Base-by-base conservation (phyloP, 2,329 filamentous ascomycete species). In the Coleophoma eucalyptorum region DNA sequence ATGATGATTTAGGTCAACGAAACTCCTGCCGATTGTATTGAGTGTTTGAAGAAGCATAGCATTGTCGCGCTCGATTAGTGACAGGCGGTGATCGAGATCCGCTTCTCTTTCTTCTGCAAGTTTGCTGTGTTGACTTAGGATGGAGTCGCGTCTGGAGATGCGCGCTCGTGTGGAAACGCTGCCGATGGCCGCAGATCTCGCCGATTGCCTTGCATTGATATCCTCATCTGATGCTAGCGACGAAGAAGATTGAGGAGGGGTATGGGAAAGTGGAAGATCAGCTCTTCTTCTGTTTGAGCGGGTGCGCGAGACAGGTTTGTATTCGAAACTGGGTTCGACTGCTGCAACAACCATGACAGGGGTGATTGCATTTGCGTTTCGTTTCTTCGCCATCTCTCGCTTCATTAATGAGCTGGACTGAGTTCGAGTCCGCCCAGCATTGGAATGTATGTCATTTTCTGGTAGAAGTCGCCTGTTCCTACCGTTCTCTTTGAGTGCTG, bases 41-140 rank as follows among this genome's bases (percentile, higher is more conserved):
- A 64, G 26, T 3, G 59, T 55, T 20, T 44, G 43, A 21, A 62
- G 26, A 16, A 65, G 40, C 4, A 60, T 45, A 15, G 31, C 31
- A 33, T 63, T 64, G 45, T 64, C 62, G 3, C 51, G 50, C 47
- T 65, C 62, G 10, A 64, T 54, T 49, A 50, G 58, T 2, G 33
- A 26, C 18, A 64, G 31, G 10, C 62, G 41, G 0, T 19, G 43
- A 45, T 64, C 57, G n/a, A 63, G 34, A 3, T 63, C 60, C 21
- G 45, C 50, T 38, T 63, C 58, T 8, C 50, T 43, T 32, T 44
- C 20, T 8, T n/a, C 19, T n/a, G 20, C 42, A 11, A 32, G 13
- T 31, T 32, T 16, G 19, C 16, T 31, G 31, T 44, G 42, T 31
- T 44, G 12, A 16, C 20, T 11, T 10, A 44, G n/a, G 11, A n/a